Percentiles rank a stretch among this genome's conserved stretches.
Conservation (phyloP, 2,329 filamentous ascomycete genomes). For the Colletotrichum sp. region DNA sequence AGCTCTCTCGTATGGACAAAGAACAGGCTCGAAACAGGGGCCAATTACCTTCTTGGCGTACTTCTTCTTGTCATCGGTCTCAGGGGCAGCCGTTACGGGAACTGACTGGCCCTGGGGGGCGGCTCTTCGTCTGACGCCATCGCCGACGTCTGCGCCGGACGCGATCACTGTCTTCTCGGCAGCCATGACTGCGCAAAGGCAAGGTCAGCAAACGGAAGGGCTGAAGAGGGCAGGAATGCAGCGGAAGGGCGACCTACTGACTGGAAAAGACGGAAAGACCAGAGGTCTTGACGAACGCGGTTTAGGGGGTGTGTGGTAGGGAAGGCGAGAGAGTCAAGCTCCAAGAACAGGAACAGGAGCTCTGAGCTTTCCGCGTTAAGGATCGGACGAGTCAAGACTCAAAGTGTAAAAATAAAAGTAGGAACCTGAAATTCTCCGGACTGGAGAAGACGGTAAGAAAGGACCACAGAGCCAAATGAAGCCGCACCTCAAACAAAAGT, state of each 20-base stretch:
- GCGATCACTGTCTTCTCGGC: conserved; percentile 59
- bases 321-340: conserved; percentile 5
- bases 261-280: conserved; percentile 3
- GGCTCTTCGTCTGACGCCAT: conserved; percentile 62
- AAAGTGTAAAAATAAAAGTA: conserved; percentile 10
- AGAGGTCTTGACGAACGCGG: conserved; percentile 11
- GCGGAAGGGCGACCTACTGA: neutral
- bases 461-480: neutral
- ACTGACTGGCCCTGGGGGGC: conserved; percentile 48
- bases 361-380: conserved; percentile 20
- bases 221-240: neutral
- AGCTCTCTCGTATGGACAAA: neutral
- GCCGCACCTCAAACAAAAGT: neutral
- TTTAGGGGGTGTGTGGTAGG: neutral
- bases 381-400: conserved; percentile 25
- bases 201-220: conserved; percentile 12
- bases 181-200: conserved; percentile 47
- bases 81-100: conserved; percentile 38
- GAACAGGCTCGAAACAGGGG: neutral
- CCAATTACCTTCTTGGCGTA: conserved; percentile 57
- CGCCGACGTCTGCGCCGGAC: conserved; percentile 64
- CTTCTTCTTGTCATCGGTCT: conserved; percentile 67
- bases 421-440: neutral
- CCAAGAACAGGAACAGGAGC: conserved; percentile 23
- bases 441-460: conserved; percentile 6